Conservation (phyloP, 305 asterid genomes). For the Solanum aculeatissimum region DNA sequence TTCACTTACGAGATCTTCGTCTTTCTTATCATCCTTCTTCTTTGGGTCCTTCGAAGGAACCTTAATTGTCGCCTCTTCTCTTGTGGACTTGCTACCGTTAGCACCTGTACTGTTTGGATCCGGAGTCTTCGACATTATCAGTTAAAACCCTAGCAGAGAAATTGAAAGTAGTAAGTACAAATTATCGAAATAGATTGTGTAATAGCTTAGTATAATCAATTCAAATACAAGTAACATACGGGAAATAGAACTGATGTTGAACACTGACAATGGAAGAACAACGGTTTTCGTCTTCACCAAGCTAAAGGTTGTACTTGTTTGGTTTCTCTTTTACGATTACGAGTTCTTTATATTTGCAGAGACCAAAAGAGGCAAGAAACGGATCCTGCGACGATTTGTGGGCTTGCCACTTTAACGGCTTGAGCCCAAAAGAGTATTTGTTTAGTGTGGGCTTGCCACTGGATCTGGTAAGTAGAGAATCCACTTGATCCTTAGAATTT, state of each 20-base stretch:
- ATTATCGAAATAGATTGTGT: not conserved
- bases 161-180: not conserved
- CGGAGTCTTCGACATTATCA: slow-evolving; percentile 36
- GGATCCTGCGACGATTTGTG: not conserved
- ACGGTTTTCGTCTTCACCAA: slow-evolving; percentile 3
- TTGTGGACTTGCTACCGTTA: slow-evolving; percentile 15
- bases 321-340: not conserved
- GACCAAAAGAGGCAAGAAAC: not conserved
- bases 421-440: not conserved
- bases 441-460: not conserved
- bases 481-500: no score
- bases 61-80: slow-evolving; percentile 42
- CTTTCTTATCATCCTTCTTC: slow-evolving; percentile 85
- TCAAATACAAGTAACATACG: not conserved
- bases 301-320: not conserved
- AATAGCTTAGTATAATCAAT: not conserved
- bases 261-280: not conserved
- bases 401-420: not conserved
- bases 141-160: slow-evolving; percentile 21
- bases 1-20: slow-evolving; percentile 81
- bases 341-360: not conserved
- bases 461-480: not conserved
- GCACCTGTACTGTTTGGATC: slow-evolving; percentile 38
- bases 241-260: not conserved
- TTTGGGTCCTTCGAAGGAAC: slow-evolving; percentile 62